Base-by-base conservation (phyloP, 179 eudicot species). In the Beta macrorhiza region DNA sequence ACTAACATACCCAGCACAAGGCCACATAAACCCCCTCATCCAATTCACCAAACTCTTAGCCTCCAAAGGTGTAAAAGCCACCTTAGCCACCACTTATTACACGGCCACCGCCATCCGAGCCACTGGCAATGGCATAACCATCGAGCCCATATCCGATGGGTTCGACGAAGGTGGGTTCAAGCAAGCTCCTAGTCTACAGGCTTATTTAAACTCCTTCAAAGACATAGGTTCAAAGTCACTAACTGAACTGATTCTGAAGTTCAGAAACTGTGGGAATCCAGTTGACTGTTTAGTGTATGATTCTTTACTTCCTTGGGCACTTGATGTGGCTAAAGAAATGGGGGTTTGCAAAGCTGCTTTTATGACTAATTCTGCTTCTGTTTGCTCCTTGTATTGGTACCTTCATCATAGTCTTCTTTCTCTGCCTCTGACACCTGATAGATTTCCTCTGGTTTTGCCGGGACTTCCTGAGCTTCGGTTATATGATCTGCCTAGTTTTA, bases 1-100 rank as follows among this genome's bases (percentile, higher is more conserved):
- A 42, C 64, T 86, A 22, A 79, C 84, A 51, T 86, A 83, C 47
- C 88, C 86, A 53, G 82, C 84, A 69, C 88, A 86, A 86, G 86
- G 86, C 72, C 88, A 85, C 77, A 86, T 86, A 58, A 86, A 83
- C 79, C 88, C 88, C 11, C 56, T 80, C 61, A 80, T 86, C 49
- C 88, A 86, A 73, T 85, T 85, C 37, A 78, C 82, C 32, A 86
- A 86, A 58, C 78, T 80, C 61, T 8, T 86, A 17, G 79, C 84
- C 62, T 83, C 82, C 45, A 79, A 79, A 82, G 85, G 83, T 25
- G 61, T 83, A 22, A 83, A 73, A 29, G 68, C 83, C 80, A 84
- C 84, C 74, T 75, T 81, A 0, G 82, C 87, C 67, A 78, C 84
- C 61, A 84, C 80, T 76, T 69, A 51, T 62, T 74, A 81, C 74